Conservation (phyloP, 2,329 filamentous ascomycete genomes). For the Botrytis porri region DNA sequence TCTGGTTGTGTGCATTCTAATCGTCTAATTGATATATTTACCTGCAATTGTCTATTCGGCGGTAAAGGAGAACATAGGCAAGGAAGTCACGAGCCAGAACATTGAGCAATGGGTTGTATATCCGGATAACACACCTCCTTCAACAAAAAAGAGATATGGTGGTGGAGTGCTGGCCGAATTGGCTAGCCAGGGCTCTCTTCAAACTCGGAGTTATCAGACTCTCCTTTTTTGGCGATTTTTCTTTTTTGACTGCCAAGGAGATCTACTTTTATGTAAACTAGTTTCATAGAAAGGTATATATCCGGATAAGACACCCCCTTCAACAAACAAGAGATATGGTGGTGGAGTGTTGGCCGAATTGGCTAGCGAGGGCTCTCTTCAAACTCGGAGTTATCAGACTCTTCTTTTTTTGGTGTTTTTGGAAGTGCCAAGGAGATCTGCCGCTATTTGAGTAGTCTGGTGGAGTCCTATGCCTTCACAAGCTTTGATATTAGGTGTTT, state of each 20-base stretch:
- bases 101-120: background rate
- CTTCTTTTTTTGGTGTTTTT: background rate
- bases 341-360: background rate
- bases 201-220: too few relatives aligned
- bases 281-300: too few relatives aligned
- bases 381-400: too few relatives aligned
- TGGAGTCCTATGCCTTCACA: too few relatives aligned
- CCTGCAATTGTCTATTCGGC: too few relatives aligned
- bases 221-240: too few relatives aligned
- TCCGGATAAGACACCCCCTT: accelerated
- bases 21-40: too few relatives aligned
- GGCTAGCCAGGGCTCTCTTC: background rate
- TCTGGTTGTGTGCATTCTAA: too few relatives aligned
- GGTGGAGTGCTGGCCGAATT: background rate
- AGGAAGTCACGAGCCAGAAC: background rate
- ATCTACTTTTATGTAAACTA: too few relatives aligned
- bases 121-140: accelerated
- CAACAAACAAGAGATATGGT: background rate
- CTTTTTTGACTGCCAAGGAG: too few relatives aligned
- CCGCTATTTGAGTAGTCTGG: background rate
- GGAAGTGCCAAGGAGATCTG: background rate
- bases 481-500: too few relatives aligned
- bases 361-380: background rate
- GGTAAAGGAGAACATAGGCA: too few relatives aligned
- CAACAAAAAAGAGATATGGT: background rate